Base-by-base conservation (phyloP, 1,284 basidiomycete genomes). In the Porogramme epimiltina region DNA sequence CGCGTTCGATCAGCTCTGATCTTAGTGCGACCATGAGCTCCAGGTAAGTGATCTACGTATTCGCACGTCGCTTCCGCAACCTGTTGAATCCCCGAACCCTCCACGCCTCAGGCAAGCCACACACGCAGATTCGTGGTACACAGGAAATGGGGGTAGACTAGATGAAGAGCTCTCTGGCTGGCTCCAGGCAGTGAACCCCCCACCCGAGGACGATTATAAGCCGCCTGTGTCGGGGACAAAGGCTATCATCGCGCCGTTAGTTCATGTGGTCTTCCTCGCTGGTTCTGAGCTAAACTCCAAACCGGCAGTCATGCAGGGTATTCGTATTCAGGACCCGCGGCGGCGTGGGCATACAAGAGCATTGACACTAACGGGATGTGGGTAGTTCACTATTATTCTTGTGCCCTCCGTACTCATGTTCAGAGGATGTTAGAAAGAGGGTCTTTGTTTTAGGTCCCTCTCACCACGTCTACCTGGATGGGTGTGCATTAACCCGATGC, bases 361-460 rank as follows among this genome's bases (percentile, higher is more conserved):
- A 91, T 99, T 50, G 90, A 97, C 63, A 84, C 83, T 0, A 77
- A 78, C 11, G 79, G 78, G 60, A 91, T 98, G 95, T 95, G 62
- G 62, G 87, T 69, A 36, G 10, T 25, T 4, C 26, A 13, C 40
- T 20, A 42, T 28, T 28, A 8, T 42, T 23, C n/a, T 23, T 22
- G 13, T 20, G 8, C 23, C 39, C 24, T 1, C 16, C 24, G 23
- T 44, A n/a, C 8, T 33, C 41, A 26, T 52, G 60, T 51, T 59
- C n/a, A 56, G 54, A 43, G 36, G 42, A 18, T 51, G 33, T 34
- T 9, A 98, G 95, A 49, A 90, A 91, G 64, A 85, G 92, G 4
- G 89, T 99, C 42, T 95, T 99, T 66, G 83, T 99, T 47, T 83
- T 99, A 3, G 97, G 97, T 0, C 97, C 97, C 2, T 95, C 95